Evolutionary conservation across 257 asterid genomes (phyloP), one percentile per base, ranked within the genome.

Genomic region (Anisodus acutangulus): DNA sequence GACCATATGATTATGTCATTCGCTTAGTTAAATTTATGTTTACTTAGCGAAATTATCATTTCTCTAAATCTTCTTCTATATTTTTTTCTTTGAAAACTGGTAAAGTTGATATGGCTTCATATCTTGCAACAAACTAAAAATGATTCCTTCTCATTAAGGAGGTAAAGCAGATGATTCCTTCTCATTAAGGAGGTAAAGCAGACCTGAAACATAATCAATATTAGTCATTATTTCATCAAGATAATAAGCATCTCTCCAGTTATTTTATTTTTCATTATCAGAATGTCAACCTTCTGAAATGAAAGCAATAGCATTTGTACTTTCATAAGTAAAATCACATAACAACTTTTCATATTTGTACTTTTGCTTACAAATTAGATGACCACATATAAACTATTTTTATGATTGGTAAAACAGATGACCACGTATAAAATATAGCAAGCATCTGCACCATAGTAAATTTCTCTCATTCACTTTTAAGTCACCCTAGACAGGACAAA

Each of bases 151-250:
- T 22, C 26, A 22, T 22, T 22, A 22, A 22, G 26, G 26, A 22
- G 26, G 26, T 22, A 22, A 22, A 22, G 26, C 26, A 22, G 26
- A 59, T 59, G 31, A 17, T 62, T 19, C 69, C 69, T 19, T 2
- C 69, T 55, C 69, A 62, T 22, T 62, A 60, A 60, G 69, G 39
- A 62, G 69, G 69, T 19, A 62, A 62, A 62, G 69, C 69, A 62
- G 9, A 62, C 15, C 19, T 10, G 69, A 62, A 62, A 62, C 39
- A 9, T 22, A 22, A 62, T 62, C 12, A n/a, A 26, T 19, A 9
- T 9, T 49, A 19, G 41, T 74, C 80, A 47, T 67, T 39, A 71
- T 71, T 43, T 5, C 59, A 74, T 74, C 60, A 47, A 74, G 11
- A 74, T 19, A 49, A 74, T 49, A 49, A 49, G 0, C 3, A 74